Evolutionary conservation across 129 eudicot genomes (phyloP).

Genomic region (Helianthus tuberosus): DNA sequence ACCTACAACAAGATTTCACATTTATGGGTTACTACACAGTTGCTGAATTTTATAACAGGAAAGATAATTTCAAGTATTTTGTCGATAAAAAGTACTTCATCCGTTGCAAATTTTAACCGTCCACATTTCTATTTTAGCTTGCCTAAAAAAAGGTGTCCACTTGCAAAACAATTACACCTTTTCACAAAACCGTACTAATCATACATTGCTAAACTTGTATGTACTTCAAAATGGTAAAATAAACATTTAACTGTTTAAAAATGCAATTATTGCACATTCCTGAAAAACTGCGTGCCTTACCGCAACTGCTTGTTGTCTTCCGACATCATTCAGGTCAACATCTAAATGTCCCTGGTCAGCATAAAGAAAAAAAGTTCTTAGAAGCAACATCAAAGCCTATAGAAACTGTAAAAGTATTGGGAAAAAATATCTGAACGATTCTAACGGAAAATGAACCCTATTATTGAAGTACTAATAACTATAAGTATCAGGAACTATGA

Average conservation of each 20-base stretch:
- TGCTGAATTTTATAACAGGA: neutral
- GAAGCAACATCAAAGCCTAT: conserved; percentile 17
- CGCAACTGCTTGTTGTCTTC: conserved; percentile 78
- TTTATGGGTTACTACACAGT: neutral
- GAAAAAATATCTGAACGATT: no score
- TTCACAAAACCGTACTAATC: neutral
- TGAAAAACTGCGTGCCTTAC: conserved; percentile 28
- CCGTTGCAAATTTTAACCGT: neutral
- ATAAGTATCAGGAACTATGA: neutral
- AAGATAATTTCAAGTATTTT: conserved; percentile 5
- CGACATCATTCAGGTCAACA: conserved; percentile 80
- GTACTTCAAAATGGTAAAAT: neutral
- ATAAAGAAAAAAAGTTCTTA: conserved; percentile 21
- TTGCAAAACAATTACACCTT: neutral
- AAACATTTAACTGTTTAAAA: neutral
- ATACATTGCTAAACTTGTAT: neutral
- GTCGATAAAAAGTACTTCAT: neutral
- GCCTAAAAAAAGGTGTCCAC: neutral
- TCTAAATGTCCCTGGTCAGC: conserved; percentile 81
- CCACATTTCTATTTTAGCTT: neutral
- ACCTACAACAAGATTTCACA: conserved; percentile 51
- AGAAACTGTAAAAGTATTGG: neutral
- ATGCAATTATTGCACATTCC: neutral
- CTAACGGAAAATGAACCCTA: no score
- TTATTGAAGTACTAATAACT: no score